These are phyloP conservation scores for Breynia disticha DNA, from an alignment of 441 rosid genomes.

Conservation along the genomic window DNA sequence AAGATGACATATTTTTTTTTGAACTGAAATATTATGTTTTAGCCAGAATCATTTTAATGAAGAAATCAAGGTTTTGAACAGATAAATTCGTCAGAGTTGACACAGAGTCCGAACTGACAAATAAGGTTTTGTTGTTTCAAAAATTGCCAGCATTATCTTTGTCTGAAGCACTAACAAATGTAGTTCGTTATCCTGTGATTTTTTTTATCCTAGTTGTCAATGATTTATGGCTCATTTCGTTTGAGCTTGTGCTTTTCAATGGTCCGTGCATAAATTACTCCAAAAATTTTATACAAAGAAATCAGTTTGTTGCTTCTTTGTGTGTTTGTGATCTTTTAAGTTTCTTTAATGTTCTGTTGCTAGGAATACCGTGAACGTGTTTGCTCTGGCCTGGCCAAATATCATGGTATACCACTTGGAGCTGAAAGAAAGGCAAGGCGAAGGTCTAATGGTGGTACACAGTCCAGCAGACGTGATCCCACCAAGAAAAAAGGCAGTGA, in stretches of 20 bases:
- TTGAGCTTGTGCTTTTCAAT: not conserved
- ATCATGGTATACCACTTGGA: slow-evolving; percentile 53
- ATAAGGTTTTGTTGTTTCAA: no score
- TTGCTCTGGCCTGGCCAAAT: slow-evolving; percentile 55
- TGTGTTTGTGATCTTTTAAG: not conserved
- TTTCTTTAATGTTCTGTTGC: slow-evolving; percentile 3
- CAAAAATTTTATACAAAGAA: no score
- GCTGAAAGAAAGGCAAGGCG: slow-evolving; percentile 51
- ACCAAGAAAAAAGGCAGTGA: slow-evolving; percentile 26
- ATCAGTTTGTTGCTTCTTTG: not conserved
- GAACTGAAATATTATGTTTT: no score
- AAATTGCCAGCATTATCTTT: no score
- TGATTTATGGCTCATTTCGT: not conserved
- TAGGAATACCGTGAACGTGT: slow-evolving; percentile 79
- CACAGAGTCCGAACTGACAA: no score
- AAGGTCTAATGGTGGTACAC: slow-evolving; percentile 34
- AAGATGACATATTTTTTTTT: no score
- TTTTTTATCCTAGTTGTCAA: not conserved
- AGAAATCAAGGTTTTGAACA: no score
- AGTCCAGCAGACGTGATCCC: slow-evolving; percentile 27
- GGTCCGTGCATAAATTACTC: not conserved
- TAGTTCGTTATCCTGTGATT: not conserved
- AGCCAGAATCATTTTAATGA: no score
- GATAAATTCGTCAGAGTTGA: no score
- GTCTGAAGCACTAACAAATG: not conserved